Evolutionary conservation across 2,329 filamentous ascomycete genomes (phyloP), one percentile per base, ranked within the genome.

Genomic region (Pyricularia pennisetigena): DNA sequence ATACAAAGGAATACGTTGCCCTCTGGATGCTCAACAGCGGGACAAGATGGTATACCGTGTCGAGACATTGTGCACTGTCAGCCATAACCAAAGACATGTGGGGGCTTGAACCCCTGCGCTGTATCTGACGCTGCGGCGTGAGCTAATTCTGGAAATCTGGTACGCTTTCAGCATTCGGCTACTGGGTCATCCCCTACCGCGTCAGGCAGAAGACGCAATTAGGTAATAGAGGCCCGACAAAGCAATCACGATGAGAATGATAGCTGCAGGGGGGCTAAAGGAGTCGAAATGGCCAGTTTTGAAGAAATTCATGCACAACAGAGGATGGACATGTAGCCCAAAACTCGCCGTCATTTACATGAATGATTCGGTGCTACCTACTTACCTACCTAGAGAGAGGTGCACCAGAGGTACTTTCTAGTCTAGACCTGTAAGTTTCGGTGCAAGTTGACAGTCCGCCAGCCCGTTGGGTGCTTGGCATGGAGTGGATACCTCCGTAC

Each of bases 1-100:
- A 8, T 28, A 28, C 23, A 57, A 66, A 54, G 14, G 35, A 66
- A 66, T 66, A 66, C 65, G 65, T 66, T 57, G 57, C 65, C 65
- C 41, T 66, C 65, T 35, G n/a, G 29, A 54, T 49, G 23, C 26
- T 49, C 14, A 23, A 54, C 32, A 65, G 64, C 32, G 64, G 64
- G 64, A 49, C 35, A 41, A 16, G 23, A 62, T 23, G 14, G 59
- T 28, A 49, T 28, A 49, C 23, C 24, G 59, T 62, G 59, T 28
- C 59, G 24, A 23, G 59, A 28, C 24, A 28, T 26, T 28, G 26
- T 62, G 59, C 59, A 62, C 59, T 62, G 59, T 62, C 59, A 62
- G 59, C 59, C 59, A 12, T 28, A 62, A 62, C 24, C 14, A 26
- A 62, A 12, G 63, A n/a, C 8, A 65, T 65, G 28, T 32, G 16